Conservation (phyloP, 495 filamentous ascomycete species). For the Penicillium lividum region DNA sequence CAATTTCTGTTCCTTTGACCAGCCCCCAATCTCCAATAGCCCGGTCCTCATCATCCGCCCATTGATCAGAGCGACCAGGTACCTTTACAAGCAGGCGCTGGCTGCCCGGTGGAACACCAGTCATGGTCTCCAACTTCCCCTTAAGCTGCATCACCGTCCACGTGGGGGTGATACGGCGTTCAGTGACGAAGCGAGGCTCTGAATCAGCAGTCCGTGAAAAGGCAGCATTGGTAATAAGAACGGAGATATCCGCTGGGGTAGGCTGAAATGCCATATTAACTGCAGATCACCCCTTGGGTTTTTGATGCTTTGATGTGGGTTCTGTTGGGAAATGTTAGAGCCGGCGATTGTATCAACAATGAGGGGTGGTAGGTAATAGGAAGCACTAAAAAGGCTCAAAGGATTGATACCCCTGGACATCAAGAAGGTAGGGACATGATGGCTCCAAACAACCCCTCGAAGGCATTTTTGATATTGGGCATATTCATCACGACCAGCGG, state of each 20-base stretch:
- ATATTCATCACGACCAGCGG: neutral
- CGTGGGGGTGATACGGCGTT: conserved; percentile 87
- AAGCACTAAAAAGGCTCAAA: neutral
- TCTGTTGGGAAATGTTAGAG: conserved; percentile 1
- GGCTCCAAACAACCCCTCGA: neutral
- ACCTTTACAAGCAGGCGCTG: conserved; percentile 63
- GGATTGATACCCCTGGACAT: neutral
- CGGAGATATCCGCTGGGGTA: conserved; percentile 76
- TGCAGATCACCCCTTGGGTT: neutral
- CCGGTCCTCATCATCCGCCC: conserved; percentile 40
- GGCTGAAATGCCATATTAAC: conserved; percentile 46
- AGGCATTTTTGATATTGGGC: neutral
- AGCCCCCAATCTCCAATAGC: conserved; percentile 42
- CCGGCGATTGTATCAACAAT: neutral
- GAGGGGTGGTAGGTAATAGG: neutral
- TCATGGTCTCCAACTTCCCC: conserved; percentile 87
- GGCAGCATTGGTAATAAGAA: conserved; percentile 78
- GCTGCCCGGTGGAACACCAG: conserved; percentile 78
- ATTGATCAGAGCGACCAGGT: conserved; percentile 38
- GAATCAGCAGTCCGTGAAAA: conserved; percentile 65
- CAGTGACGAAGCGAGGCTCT: conserved; percentile 72
- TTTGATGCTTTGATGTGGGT: neutral
- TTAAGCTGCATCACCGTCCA: conserved; percentile 90
- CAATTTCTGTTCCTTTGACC: conserved; percentile 45
- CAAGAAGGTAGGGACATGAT: neutral